phyloP scores from a whole-genome alignment of 768 basidiomycete genomes.

The Krasilnikovozyma curviuscula region DNA sequence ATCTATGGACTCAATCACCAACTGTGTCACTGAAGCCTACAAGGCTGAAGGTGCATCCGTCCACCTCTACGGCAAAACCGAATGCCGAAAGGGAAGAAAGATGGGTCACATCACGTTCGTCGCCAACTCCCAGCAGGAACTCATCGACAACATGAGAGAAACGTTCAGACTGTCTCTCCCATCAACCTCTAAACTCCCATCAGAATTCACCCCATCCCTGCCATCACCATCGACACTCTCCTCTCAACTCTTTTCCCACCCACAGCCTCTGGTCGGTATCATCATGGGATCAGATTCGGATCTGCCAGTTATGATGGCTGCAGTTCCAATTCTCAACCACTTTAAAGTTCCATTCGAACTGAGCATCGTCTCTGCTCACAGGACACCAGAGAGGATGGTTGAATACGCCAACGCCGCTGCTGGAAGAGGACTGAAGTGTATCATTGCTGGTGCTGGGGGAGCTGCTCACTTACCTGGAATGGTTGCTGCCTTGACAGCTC shows the following conservation, averaged over 20 bases:
- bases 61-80: conserved; percentile 88
- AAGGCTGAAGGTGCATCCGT: conserved; percentile 52
- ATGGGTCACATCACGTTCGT: conserved; percentile 95
- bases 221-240: conserved; percentile 22
- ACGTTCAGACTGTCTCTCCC: conserved; percentile 50
- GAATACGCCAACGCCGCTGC: conserved; percentile 59
- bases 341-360: conserved; percentile 79
- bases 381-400: conserved; percentile 71
- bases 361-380: conserved; percentile 88
- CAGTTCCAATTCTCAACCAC: conserved; percentile 60
- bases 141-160: conserved; percentile 47
- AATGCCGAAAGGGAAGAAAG: conserved; percentile 74
- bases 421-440: conserved; percentile 34
- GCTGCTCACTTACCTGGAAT: conserved; percentile 96
- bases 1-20: conserved; percentile 33
- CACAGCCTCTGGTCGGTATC: conserved; percentile 63
- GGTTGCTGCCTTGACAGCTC: conserved; percentile 81
- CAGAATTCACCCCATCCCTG: conserved; percentile 33
- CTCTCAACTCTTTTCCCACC: conserved; percentile 34
- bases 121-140: conserved; percentile 56
- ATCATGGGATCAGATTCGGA: conserved; percentile 99
- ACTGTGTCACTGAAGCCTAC: conserved; percentile 42
- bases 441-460: conserved; percentile 95
- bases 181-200: conserved; percentile 15
- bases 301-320: conserved; percentile 77